Base-by-base conservation (phyloP, 1,284 basidiomycete genomes). In the Ustilago vetiveriae region DNA sequence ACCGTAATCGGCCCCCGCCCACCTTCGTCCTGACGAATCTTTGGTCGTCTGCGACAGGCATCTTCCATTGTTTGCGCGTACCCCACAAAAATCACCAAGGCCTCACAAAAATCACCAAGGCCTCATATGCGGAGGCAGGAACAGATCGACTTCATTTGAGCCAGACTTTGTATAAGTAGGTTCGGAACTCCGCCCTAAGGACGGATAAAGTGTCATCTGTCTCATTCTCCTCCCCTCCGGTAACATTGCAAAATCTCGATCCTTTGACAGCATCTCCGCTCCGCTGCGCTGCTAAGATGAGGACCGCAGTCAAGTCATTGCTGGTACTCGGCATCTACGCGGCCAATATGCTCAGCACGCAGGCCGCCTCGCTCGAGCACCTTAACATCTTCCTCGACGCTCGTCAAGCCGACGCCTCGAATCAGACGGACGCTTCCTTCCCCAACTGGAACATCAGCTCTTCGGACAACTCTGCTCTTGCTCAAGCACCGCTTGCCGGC, bases 391-490 rank as follows among this genome's bases (percentile, higher is more conserved):
- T 56, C 9, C 39, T 56, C 43, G 35, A 57, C 16, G 21, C 53
- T 21, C 60, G 49, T 40, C 54, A 63, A 33, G 52, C 48, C 2
- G 43, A 50, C 4, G 21, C 45, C 4, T 35, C 41, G 17, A 58
- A 58, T 42, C 9, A 39, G 33, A 65, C 50, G 32, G 33, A 42
- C 22, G 16, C 41, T 3, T 17, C 32, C 17, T 14, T 2, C 17
- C 19, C 39, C 41, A 49, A 53, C 29, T 65, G 62, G 62, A 57
- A 58, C 50, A 58, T 65, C 39, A 65, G 62, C 42, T 65, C 62
- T 3, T 50, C 41, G 5, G 62, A 37, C 37, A 65, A 65, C 38
- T 58, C 62, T 38, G 62, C 62, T 22, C 55, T 65, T 6, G 62
- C 54, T 7, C 19, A 35, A 13, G 50, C 62, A 11, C 55, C 55